A percentile compares a stretch with the other conserved stretches of the same genome.
Conservation (phyloP, 2,329 filamentous ascomycete species). For the Fusarium setosum region DNA sequence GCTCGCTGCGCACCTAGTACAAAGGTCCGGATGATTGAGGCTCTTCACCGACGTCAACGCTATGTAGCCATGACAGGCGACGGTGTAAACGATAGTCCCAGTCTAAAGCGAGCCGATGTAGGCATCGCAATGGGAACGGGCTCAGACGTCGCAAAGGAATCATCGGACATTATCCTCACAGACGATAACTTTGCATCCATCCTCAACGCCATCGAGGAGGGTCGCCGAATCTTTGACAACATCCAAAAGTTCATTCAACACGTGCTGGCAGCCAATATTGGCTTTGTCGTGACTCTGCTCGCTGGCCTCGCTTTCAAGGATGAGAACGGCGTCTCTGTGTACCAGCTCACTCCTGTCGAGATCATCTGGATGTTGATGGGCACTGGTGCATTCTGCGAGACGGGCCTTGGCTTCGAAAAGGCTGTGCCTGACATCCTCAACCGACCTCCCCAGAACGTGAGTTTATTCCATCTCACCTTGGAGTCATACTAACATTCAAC, state of each 20-base stretch:
- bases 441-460: constrained; percentile 62
- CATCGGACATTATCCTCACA: constrained; percentile 72
- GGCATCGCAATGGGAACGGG: constrained; percentile 79
- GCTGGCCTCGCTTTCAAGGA: constrained; percentile 79
- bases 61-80: constrained; percentile 78
- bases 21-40: constrained; percentile 80
- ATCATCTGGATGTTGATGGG: constrained; percentile 83
- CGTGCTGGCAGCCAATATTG: constrained; percentile 74
- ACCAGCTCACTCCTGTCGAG: constrained; percentile 76
- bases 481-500: background rate
- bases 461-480: background rate
- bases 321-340: constrained; percentile 71
- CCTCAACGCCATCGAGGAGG: constrained; percentile 67
- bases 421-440: constrained; percentile 74
- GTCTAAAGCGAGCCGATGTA: constrained; percentile 74
- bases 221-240: constrained; percentile 75
- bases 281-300: constrained; percentile 73
- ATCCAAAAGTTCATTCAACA: constrained; percentile 78
- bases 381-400: constrained; percentile 76
- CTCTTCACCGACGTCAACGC: constrained; percentile 72
- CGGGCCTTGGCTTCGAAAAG: constrained; percentile 77
- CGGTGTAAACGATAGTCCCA: constrained; percentile 76
- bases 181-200: constrained; percentile 72
- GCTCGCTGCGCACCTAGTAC: constrained; percentile 76
- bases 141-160: constrained; percentile 75